These are phyloP conservation scores for Paecilomyces variotii DNA, from an alignment of 2,329 filamentous ascomycete species.

Conservation along the genomic window DNA sequence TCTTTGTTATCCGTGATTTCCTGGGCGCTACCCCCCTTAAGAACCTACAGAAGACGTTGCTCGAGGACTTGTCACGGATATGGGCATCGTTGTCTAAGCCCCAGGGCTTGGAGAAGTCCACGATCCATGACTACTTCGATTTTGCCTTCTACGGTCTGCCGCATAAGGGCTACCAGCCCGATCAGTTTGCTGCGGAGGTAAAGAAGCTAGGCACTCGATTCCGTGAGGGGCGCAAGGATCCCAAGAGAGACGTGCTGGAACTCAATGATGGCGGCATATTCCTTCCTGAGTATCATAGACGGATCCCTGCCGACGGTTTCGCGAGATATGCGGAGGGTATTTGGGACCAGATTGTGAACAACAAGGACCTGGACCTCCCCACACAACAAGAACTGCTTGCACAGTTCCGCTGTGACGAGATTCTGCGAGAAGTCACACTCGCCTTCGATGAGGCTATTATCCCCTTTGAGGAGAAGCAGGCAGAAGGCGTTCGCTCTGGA, in stretches of 20 bases:
- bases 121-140: conserved; percentile 96
- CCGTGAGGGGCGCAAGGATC: conserved; percentile 67
- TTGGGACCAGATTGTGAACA: conserved; percentile 98
- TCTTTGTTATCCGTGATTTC: conserved; percentile 98
- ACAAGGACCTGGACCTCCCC: conserved; percentile 93
- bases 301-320: conserved; percentile 96
- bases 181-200: conserved; percentile 78
- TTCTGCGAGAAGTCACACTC: conserved; percentile 77
- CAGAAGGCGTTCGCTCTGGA: conserved; percentile 64
- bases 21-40: conserved; percentile 82
- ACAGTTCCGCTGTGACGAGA: conserved; percentile 97
- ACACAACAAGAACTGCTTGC: conserved; percentile 95
- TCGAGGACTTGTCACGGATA: conserved; percentile 84
- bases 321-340: conserved; percentile 86
- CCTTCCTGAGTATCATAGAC: conserved; percentile 85
- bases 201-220: conserved; percentile 74
- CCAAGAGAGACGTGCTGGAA: conserved; percentile 55
- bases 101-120: conserved; percentile 73
- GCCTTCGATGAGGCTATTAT: conserved; percentile 73
- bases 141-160: conserved; percentile 94
- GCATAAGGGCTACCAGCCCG: conserved; percentile 92
- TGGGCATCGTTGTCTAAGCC: conserved; percentile 93
- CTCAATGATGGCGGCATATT: conserved; percentile 77
- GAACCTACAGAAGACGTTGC: conserved; percentile 81
- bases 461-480: conserved; percentile 81